phyloP scores from a whole-genome alignment of 2,329 filamentous ascomycete species.

The Botrytis hyacinthi region DNA sequence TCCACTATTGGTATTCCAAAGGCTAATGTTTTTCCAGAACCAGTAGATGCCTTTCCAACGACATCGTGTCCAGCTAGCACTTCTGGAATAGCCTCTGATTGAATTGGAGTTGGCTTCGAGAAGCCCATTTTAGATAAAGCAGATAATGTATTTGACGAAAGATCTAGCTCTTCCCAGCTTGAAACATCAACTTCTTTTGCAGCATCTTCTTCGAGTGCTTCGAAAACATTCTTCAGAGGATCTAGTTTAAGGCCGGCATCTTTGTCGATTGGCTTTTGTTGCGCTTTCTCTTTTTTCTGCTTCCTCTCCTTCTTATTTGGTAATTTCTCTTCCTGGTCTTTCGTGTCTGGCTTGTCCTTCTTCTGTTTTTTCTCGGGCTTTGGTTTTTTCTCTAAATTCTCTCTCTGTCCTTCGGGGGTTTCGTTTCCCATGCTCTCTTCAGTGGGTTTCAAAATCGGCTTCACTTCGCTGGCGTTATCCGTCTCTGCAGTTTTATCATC shows the following conservation, averaged over 20 bases:
- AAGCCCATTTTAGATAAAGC: conserved; percentile 80
- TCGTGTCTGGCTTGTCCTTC: conserved; percentile 22
- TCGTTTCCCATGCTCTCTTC: conserved; percentile 18
- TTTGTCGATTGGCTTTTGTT: conserved; percentile 32
- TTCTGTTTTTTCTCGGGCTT: conserved; percentile 23
- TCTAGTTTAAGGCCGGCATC: conserved; percentile 32
- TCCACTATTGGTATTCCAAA: conserved; percentile 94
- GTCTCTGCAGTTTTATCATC: conserved; percentile 40
- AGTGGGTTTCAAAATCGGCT: conserved; percentile 29
- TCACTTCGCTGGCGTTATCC: conserved; percentile 34
- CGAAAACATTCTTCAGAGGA: conserved; percentile 34
- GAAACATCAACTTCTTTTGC: conserved; percentile 69
- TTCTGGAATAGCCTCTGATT: conserved; percentile 74
- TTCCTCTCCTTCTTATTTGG: conserved; percentile 33
- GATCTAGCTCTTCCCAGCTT: conserved; percentile 71
- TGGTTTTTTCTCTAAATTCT: conserved; percentile 23
- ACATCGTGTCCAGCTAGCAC: conserved; percentile 84
- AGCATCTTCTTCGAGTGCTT: conserved; percentile 52
- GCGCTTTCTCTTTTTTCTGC: conserved; percentile 32
- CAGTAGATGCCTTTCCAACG: conserved; percentile 92
- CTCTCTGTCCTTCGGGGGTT: neutral
- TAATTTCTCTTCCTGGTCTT: conserved; percentile 28
- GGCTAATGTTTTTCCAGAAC: conserved; percentile 93
- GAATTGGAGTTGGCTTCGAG: conserved; percentile 76
- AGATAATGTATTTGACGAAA: conserved; percentile 70